Evolutionary conservation across 78 protist genomes (phyloP).

Genomic region (Emiliania huxleyi): DNA sequence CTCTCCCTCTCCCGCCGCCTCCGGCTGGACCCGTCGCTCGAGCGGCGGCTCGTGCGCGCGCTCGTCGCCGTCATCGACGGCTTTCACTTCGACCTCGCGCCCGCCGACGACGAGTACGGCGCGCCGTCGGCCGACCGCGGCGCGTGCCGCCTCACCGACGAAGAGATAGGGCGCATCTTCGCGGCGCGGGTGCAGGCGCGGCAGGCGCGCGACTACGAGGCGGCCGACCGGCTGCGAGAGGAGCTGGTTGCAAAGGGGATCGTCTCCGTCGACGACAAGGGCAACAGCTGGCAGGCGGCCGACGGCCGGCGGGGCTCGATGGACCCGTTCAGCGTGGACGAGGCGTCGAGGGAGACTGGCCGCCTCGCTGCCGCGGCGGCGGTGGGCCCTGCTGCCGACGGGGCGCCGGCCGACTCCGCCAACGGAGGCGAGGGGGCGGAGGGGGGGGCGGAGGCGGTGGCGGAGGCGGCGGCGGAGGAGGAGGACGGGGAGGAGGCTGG

Average conservation of each 20-base stretch:
- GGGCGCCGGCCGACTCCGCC: neutral
- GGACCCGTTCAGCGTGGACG: neutral
- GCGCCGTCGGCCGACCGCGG: too few relatives aligned
- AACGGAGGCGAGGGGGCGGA: neutral
- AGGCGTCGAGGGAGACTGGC: neutral
- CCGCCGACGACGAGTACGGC: neutral
- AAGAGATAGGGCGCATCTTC: too few relatives aligned
- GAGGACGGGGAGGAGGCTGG: neutral
- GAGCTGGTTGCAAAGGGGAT: too few relatives aligned
- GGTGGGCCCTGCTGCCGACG: neutral
- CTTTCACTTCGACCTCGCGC: neutral
- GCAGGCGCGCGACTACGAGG: neutral
- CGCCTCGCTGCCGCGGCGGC: neutral
- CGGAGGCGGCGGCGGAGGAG: neutral
- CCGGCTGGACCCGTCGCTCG: neutral
- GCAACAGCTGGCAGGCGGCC: too few relatives aligned
- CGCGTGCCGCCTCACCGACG: too few relatives aligned
- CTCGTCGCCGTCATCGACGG: neutral
- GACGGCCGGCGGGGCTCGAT: neutral
- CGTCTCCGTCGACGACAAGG: neutral
- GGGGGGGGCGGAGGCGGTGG: neutral
- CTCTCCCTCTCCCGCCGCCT: neutral
- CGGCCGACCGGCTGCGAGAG: too few relatives aligned
- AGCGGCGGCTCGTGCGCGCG: constrained; percentile 7
- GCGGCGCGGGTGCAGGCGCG: neutral